Percentiles rank a stretch among this genome's conserved stretches.
These are phyloP conservation scores for Trichocomaceae sp. DNA, from an alignment of 2,329 filamentous ascomycete genomes.

Conservation along the genomic window DNA sequence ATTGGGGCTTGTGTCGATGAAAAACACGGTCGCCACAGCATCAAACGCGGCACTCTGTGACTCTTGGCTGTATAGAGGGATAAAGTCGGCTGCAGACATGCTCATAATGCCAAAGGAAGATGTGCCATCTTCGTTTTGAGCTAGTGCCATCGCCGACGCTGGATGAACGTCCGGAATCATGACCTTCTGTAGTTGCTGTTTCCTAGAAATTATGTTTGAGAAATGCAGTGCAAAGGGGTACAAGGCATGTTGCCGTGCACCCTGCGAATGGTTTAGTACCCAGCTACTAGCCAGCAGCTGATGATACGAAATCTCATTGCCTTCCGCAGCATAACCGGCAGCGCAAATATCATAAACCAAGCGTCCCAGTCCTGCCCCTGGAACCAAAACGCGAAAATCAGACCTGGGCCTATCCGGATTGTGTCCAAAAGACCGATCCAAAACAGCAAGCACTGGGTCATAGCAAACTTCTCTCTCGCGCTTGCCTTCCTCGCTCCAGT, in stretches of 20 bases:
- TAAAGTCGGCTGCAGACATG: slow-evolving; percentile 91
- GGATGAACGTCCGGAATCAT: slow-evolving; percentile 76
- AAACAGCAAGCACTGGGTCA: slow-evolving; percentile 60
- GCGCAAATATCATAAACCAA: slow-evolving; percentile 80
- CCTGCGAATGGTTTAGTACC: slow-evolving; percentile 48
- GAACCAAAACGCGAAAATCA: slow-evolving; percentile 66
- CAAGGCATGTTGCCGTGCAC: slow-evolving; percentile 60
- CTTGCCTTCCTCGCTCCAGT: slow-evolving; percentile 78
- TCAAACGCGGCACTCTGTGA: slow-evolving; percentile 61
- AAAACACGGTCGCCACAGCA: slow-evolving; percentile 84
- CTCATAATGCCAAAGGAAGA: slow-evolving; percentile 62
- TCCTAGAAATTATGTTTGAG: slow-evolving; percentile 70
- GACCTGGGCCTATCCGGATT: slow-evolving; percentile 26
- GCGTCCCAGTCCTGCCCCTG: slow-evolving; percentile 81
- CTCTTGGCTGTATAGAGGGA: slow-evolving; percentile 68
- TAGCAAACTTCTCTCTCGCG: slow-evolving; percentile 72
- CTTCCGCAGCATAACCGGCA: slow-evolving; percentile 68
- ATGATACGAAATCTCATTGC: slow-evolving; percentile 96
- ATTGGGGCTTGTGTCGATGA: slow-evolving; percentile 95
- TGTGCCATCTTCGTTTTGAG: slow-evolving; percentile 18
- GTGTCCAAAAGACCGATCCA: slow-evolving; percentile 46
- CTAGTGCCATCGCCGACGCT: slow-evolving; percentile 46
- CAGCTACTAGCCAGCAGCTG: slow-evolving; percentile 77
- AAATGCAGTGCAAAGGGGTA: slow-evolving; percentile 84
- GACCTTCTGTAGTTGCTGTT: slow-evolving; percentile 68